Percentiles rank a stretch among this genome's conserved stretches.
Conservation (phyloP, 139 green algal genomes). For the Gonium pectorale region DNA sequence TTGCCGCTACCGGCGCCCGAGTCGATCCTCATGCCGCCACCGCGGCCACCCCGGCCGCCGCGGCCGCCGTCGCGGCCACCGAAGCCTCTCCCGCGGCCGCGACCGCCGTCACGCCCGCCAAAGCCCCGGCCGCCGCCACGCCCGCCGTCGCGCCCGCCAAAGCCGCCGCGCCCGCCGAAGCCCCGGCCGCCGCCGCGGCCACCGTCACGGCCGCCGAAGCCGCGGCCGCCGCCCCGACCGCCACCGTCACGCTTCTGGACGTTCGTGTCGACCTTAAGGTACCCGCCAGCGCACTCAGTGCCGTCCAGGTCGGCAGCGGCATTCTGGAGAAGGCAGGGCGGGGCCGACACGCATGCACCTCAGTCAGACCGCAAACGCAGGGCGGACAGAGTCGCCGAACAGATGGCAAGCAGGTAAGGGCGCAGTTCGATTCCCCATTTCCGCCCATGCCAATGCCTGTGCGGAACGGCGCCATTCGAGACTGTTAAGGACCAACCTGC, state of each 20-base stretch:
- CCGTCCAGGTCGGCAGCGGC: constrained; percentile 74
- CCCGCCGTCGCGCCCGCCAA: constrained; percentile 32
- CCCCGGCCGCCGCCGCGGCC: constrained; percentile 45
- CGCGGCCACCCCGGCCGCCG: constrained; percentile 38
- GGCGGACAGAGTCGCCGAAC: too few relatives aligned
- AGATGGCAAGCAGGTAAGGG: too few relatives aligned
- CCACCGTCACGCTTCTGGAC: constrained; percentile 43
- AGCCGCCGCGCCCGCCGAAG: constrained; percentile 26
- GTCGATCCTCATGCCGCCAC: constrained; percentile 60
- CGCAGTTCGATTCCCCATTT: too few relatives aligned
- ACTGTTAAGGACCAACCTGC: too few relatives aligned
- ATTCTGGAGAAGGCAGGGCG: constrained; percentile 31
- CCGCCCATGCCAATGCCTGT: too few relatives aligned
- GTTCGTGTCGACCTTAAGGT: constrained; percentile 74
- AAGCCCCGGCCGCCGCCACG: constrained; percentile 28
- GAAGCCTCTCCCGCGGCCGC: constrained; percentile 40
- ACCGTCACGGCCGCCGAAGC: constrained; percentile 43
- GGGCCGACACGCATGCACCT: too few relatives aligned
- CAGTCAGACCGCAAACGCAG: too few relatives aligned
- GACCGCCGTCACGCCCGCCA: constrained; percentile 39
- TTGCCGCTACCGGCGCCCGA: constrained; percentile 56
- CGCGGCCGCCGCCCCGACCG: constrained; percentile 37
- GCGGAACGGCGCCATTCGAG: too few relatives aligned
- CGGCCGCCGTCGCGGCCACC: constrained; percentile 23
- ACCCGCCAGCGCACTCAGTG: constrained; percentile 62